A percentile compares a stretch with the other conserved stretches of the same genome.
These are phyloP conservation scores for Colletotrichum eleusines DNA, from an alignment of 2,329 filamentous ascomycete genomes.

Conservation along the genomic window DNA sequence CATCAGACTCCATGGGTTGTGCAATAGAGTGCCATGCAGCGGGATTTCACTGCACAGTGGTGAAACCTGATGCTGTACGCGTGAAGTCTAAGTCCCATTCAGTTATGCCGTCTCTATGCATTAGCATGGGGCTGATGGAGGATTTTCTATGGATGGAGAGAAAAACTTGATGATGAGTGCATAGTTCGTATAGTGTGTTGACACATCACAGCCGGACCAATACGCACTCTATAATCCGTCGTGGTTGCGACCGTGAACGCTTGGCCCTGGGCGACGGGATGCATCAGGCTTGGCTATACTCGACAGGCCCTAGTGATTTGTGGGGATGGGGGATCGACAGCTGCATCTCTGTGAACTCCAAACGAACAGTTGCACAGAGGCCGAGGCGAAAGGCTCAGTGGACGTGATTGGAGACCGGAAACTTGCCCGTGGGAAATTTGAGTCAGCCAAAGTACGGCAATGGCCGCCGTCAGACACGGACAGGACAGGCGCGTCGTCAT, in stretches of 20 bases:
- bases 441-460: conserved; percentile 21
- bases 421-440: conserved; percentile 15
- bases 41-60: not conserved
- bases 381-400: not conserved
- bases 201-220: no score
- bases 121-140: no score
- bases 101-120: no score
- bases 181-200: no score
- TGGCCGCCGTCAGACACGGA: conserved; percentile 24
- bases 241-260: not conserved
- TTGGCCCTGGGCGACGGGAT: not conserved
- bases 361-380: not conserved
- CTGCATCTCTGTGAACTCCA: not conserved
- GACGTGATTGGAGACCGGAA: not conserved
- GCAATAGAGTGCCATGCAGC: no score
- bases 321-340: not conserved
- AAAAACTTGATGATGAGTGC: no score
- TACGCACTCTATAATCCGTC: not conserved
- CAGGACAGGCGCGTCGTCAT: conserved; percentile 13
- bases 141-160: no score
- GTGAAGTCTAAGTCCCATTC: not conserved
- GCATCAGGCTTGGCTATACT: not conserved
- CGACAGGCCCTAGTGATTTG: no score
- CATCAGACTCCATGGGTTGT: no score
- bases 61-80: not conserved